phyloP scores from a whole-genome alignment of 108 stramenopile species.

The Nitzschia palea region DNA sequence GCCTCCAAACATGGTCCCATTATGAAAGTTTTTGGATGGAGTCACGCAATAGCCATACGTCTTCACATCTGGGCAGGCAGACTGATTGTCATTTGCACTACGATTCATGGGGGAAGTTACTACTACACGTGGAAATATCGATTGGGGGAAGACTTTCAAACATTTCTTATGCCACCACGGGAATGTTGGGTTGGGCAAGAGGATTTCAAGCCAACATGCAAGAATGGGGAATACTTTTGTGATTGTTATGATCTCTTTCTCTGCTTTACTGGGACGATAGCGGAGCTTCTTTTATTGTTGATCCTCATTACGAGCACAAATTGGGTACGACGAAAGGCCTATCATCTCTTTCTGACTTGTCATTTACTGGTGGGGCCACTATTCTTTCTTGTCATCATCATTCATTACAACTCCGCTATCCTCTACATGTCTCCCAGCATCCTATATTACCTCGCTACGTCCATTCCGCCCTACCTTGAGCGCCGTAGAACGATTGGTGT shows the following conservation, averaged over 20 bases:
- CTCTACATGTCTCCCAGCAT: conserved; percentile 56
- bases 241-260: conserved; percentile 54
- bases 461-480: conserved; percentile 37
- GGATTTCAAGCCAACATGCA: conserved; percentile 37
- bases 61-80: conserved; percentile 61
- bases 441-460: conserved; percentile 56
- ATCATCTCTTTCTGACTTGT: conserved; percentile 45
- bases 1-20: conserved; percentile 48
- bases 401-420: conserved; percentile 67
- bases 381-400: conserved; percentile 32
- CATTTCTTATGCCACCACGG: conserved; percentile 35
- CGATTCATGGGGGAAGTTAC: conserved; percentile 50
- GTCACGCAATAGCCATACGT: background rate
- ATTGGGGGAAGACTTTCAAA: conserved; percentile 18
- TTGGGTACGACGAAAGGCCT: conserved; percentile 43
- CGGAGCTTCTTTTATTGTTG: conserved; percentile 26
- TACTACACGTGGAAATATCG: conserved; percentile 27
- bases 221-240: conserved; percentile 27
- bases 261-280: conserved; percentile 53
- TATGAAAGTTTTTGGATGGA: conserved; percentile 40
- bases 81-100: conserved; percentile 27
- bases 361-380: conserved; percentile 41
- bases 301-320: conserved; percentile 43
- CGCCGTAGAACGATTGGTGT: background rate
- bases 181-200: conserved; percentile 39